A percentile compares a stretch with the other conserved stretches of the same genome.
phyloP scores from a whole-genome alignment of 139 green algal species.

The Tetratostichococcus sp. region DNA sequence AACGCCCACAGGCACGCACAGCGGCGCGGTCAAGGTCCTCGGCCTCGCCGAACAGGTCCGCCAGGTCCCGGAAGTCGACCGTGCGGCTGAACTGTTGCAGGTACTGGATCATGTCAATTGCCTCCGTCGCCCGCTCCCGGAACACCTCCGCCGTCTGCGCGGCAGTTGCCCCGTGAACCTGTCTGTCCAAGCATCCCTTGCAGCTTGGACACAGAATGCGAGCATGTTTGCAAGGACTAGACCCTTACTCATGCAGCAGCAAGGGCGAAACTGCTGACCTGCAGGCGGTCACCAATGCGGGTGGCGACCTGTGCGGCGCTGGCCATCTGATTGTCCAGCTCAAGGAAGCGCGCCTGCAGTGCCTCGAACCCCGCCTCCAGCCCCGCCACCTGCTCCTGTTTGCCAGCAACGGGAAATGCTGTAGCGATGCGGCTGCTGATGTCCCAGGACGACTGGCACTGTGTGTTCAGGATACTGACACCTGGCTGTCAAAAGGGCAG shows the following conservation, averaged over 20 bases:
- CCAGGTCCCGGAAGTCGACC: constrained; percentile 34
- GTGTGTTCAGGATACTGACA: no score
- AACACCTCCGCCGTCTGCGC: constrained; percentile 33
- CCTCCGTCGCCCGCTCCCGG: constrained; percentile 30
- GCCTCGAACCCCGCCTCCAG: constrained; percentile 32
- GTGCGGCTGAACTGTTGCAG: constrained; percentile 41
- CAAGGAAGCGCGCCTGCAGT: constrained; percentile 29
- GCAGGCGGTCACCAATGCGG: constrained; percentile 42
- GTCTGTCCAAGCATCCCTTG: no score
- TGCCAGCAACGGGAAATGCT: no score
- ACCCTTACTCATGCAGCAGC: neutral
- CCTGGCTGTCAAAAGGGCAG: neutral
- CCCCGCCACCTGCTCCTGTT: constrained; percentile 18
- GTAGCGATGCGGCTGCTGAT: no score
- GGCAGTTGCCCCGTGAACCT: neutral
- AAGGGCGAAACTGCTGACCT: constrained; percentile 14
- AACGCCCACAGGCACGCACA: no score
- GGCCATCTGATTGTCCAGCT: constrained; percentile 42
- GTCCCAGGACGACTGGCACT: no score
- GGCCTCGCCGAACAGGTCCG: constrained; percentile 50
- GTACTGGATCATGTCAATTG: constrained; percentile 25
- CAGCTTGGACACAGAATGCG: no score
- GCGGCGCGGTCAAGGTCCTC: constrained; percentile 43
- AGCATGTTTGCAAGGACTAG: neutral
- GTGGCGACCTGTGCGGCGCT: constrained; percentile 41